These are phyloP conservation scores for Pseudodiploospora longispora DNA, from an alignment of 2,329 filamentous ascomycete genomes.

Conservation along the genomic window DNA sequence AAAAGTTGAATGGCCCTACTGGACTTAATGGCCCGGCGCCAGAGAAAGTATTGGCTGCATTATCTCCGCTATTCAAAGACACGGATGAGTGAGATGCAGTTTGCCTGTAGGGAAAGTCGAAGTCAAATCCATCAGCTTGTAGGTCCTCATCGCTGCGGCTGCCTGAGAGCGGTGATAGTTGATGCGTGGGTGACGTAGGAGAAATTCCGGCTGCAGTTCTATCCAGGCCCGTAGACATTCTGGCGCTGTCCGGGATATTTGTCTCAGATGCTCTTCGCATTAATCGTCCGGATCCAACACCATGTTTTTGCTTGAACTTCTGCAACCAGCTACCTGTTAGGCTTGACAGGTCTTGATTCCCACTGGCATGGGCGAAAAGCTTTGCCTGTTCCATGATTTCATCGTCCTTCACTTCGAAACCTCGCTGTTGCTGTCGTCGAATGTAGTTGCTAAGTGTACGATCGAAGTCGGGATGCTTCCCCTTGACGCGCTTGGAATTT, in stretches of 20 bases:
- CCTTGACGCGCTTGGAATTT: constrained; percentile 73
- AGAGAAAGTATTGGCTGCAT: constrained; percentile 55
- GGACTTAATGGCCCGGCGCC: constrained; percentile 61
- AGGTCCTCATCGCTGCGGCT: constrained; percentile 62
- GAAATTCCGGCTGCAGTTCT: constrained; percentile 54
- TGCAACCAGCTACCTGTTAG: constrained; percentile 78
- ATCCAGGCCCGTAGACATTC: constrained; percentile 42
- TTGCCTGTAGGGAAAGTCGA: constrained; percentile 25
- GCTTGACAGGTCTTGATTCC: constrained; percentile 62
- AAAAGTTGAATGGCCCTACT: constrained; percentile 65
- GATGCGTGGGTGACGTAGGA: constrained; percentile 61
- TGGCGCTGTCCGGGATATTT: constrained; percentile 62
- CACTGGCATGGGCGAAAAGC: constrained; percentile 66
- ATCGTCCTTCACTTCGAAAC: constrained; percentile 66
- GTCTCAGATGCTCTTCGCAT: constrained; percentile 54
- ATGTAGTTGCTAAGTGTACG: constrained; percentile 83
- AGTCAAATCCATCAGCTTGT: constrained; percentile 32
- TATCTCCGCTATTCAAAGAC: constrained; percentile 24
- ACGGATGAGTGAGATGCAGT: constrained; percentile 27
- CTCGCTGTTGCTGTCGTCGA: constrained; percentile 69
- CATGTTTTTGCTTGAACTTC: constrained; percentile 91
- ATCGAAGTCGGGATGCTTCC: constrained; percentile 84
- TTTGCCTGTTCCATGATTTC: constrained; percentile 77
- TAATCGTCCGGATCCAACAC: constrained; percentile 39
- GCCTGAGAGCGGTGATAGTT: constrained; percentile 61